Percentiles rank a stretch among this genome's conserved stretches.
Conservation (phyloP, 75 land plant genomes). For the Picea glauca region DNA sequence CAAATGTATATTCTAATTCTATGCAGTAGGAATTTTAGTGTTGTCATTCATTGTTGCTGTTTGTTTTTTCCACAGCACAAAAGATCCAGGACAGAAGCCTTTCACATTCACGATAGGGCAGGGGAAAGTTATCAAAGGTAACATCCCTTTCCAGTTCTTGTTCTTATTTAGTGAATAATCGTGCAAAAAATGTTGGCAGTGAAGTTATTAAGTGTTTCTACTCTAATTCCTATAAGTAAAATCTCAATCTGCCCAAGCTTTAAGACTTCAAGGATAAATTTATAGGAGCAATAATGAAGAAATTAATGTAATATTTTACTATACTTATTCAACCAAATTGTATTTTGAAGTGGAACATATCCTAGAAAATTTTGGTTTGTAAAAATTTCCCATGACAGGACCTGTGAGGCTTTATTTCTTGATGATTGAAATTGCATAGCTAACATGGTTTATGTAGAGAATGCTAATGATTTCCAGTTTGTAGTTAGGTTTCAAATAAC, state of each 20-base stretch:
- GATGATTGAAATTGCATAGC: no score
- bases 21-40: neutral
- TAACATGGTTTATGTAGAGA: no score
- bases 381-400: no score
- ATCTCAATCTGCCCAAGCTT: neutral
- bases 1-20: neutral
- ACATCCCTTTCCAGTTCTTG: constrained; percentile 6
- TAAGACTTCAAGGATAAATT: neutral
- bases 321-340: no score
- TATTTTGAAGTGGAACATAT: no score
- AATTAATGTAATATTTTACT: no score
- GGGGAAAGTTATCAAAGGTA: constrained; percentile 94
- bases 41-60: neutral
- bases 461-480: no score
- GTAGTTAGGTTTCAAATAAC: no score
- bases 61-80: constrained; percentile 64
- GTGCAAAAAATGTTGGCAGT: neutral
- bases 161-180: neutral
- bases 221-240: neutral
- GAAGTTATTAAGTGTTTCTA: neutral
- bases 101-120: constrained; percentile 82
- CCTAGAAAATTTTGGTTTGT: no score
- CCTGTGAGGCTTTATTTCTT: no score
- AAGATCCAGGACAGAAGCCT: constrained; percentile 93
- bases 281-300: neutral